Conservation (phyloP, 495 filamentous ascomycete species). For the Penicillium bialowiezense region DNA sequence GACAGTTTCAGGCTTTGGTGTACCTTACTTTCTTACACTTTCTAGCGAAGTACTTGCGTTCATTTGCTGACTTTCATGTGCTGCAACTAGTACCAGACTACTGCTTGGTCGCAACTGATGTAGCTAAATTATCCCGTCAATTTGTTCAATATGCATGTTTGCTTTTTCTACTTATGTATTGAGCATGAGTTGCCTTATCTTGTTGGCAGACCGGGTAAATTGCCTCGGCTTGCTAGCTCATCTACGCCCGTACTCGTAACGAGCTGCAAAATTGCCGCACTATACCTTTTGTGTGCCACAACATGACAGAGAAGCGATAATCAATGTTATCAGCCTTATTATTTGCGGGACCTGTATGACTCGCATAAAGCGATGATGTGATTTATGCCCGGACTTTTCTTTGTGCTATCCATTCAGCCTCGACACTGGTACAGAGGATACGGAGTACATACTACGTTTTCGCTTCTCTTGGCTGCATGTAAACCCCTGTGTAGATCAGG, state of each 20-base stretch:
- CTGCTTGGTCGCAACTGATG: background rate
- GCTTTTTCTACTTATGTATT: background rate
- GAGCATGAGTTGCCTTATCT: background rate
- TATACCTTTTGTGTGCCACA: background rate
- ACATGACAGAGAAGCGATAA: background rate
- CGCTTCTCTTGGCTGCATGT: conserved; percentile 16
- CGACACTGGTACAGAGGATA: too few relatives aligned
- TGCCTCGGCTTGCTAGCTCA: conserved; percentile 2
- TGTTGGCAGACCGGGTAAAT: conserved; percentile 2
- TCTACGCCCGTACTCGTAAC: background rate
- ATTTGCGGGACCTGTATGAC: too few relatives aligned
- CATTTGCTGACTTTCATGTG: too few relatives aligned
- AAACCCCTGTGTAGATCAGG: conserved; percentile 21
- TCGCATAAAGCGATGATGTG: too few relatives aligned
- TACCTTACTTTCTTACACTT: background rate
- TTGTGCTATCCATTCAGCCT: background rate
- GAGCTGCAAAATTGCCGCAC: background rate
- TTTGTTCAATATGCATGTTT: background rate
- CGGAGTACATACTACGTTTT: background rate
- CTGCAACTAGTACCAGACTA: too few relatives aligned
- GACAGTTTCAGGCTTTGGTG: conserved; percentile 1
- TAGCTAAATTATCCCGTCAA: too few relatives aligned
- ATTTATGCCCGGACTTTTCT: background rate
- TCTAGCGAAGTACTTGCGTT: too few relatives aligned
- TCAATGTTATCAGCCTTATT: conserved; percentile 1